Conservation (phyloP, 208 protist genomes). For the Leishmania martiniquensis region DNA sequence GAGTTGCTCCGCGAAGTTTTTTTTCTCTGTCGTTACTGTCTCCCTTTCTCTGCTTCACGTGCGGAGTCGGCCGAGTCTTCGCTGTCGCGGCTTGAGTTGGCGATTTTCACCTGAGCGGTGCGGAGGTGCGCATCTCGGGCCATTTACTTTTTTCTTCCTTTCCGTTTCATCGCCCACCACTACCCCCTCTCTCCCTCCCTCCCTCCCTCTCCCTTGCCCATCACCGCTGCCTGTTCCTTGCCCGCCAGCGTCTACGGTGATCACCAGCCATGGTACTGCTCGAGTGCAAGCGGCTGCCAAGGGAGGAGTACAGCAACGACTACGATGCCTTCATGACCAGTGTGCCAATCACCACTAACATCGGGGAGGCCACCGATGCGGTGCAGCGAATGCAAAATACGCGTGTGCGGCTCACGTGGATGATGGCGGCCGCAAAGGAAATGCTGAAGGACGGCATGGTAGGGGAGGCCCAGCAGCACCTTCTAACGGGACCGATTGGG, state of each 20-base stretch:
- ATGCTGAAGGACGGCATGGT: conserved; percentile 78
- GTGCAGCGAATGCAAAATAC: conserved; percentile 88
- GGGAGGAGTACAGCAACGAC: conserved; percentile 93
- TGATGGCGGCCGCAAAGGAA: conserved; percentile 78
- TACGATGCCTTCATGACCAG: conserved; percentile 82
- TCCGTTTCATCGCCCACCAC: not conserved
- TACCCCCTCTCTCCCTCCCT: not conserved
- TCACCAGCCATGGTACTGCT: conserved; percentile 77
- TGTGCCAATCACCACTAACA: conserved; percentile 57
- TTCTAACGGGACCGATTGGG: conserved; percentile 63
- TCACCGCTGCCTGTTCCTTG: no score
- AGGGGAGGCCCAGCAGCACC: conserved; percentile 65
- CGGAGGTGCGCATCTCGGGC: not conserved
- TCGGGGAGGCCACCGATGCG: conserved; percentile 76
- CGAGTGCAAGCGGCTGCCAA: conserved; percentile 89
- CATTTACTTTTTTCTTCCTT: not conserved
- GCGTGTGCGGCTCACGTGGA: conserved; percentile 86
- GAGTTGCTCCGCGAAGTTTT: not conserved
- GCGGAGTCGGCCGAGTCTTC: not conserved
- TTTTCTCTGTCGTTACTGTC: not conserved
- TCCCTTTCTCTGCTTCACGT: no score
- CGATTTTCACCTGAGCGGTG: not conserved
- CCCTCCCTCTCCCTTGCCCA: no score
- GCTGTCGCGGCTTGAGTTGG: not conserved
- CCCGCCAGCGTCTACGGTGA: no score